A percentile compares a stretch with the other conserved stretches of the same genome.
These are phyloP conservation scores for Populus euphratica DNA, from an alignment of 345 rosid species.

Conservation along the genomic window DNA sequence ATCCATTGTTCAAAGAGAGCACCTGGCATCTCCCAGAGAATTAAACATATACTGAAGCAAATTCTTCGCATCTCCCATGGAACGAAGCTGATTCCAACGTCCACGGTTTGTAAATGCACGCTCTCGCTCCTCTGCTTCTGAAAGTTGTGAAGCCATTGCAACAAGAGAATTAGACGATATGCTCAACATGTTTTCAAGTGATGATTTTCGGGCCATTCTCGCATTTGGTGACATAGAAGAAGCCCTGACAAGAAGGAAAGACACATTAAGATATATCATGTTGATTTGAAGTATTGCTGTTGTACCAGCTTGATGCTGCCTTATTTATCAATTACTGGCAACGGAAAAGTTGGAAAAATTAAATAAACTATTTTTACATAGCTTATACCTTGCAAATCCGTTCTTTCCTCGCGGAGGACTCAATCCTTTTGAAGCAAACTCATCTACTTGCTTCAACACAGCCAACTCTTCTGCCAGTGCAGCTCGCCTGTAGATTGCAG, in stretches of 20 bases:
- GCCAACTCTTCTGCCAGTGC: conserved; percentile 92
- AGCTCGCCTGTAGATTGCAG: conserved; percentile 59
- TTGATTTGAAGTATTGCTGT: not conserved
- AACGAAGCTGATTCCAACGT: conserved; percentile 96
- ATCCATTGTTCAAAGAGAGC: conserved; percentile 16
- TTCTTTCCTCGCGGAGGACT: conserved; percentile 93
- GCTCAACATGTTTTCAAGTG: conserved; percentile 88
- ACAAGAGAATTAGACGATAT: conserved; percentile 92
- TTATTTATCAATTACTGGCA: not conserved
- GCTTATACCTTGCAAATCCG: conserved; percentile 78
- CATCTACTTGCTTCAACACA: conserved; percentile 83
- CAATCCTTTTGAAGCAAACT: conserved; percentile 78
- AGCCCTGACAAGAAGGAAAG: conserved; percentile 52
- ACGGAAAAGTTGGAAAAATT: not conserved
- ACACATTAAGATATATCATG: conserved; percentile 7
- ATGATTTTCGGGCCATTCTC: conserved; percentile 81
- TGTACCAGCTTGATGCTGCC: not conserved
- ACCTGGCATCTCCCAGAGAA: conserved; percentile 86
- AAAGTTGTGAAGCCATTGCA: conserved; percentile 98
- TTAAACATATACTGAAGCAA: conserved; percentile 92
- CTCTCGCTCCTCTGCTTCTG: conserved; percentile 96
- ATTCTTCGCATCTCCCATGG: conserved; percentile 97
- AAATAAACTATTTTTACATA: conserved; percentile 1
- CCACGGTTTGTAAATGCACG: conserved; percentile 87
- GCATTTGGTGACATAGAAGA: conserved; percentile 95